Base-by-base conservation (phyloP, 1,284 basidiomycete species). In the Apiotrichum veenhuisii region DNA sequence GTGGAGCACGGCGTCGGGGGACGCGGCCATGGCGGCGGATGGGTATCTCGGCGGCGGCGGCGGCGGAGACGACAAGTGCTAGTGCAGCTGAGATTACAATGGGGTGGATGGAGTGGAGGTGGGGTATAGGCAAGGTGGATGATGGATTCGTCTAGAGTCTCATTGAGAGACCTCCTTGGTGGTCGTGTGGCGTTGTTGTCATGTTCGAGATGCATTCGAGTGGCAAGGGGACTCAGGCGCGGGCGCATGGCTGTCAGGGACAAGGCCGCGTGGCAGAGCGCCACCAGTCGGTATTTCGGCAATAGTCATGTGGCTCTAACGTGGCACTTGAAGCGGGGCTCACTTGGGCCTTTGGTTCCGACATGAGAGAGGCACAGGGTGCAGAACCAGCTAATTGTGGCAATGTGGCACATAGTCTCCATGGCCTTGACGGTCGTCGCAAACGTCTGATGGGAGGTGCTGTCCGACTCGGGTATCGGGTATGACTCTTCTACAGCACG, bases 1-100 rank as follows among this genome's bases (percentile, higher is more conserved):
- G 53, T 75, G 73, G 15, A 75, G 62, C 18, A 75, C 61, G 11
- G 72, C 72, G 50, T 72, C 72, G 30, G 71, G 73, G 25, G 68
- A 70, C 30, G 60, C 58, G 25, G 61, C 53, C 65, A 65, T 66
- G 55, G 42, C 46, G 45, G 7, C 30, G 42, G 40, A 22, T 27
- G 46, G 27, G 27, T 20, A 25, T 20, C 20, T 20, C n/a, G 27
- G 30, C 26, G 25, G 23, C 4, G 14, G 23, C 4, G 42, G 14
- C n/a, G 34, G 9, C n/a, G n/a, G n/a, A n/a, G n/a, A n/a, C n/a
- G n/a, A n/a, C n/a, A n/a, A n/a, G n/a, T n/a, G n/a, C n/a, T n/a
- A n/a, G n/a, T n/a, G n/a, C n/a, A n/a, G n/a, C n/a, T n/a, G n/a
- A n/a, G n/a, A n/a, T n/a, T 30, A 12, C 30, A 30, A 38, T 38